Base-by-base conservation (phyloP, 108 stramenopile genomes). In the Bacterosira constricta region DNA sequence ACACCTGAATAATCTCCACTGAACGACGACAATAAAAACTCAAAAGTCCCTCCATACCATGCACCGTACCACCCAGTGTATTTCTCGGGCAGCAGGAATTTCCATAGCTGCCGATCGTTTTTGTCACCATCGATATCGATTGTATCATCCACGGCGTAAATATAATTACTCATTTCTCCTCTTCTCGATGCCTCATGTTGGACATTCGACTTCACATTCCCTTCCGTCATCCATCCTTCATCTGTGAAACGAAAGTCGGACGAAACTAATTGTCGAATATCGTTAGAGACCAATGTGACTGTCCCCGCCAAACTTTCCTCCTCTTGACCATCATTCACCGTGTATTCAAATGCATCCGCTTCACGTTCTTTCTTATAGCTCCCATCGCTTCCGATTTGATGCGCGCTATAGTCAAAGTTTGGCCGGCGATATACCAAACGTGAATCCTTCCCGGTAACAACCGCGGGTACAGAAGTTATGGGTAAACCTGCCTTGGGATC, bases 1-100 rank as follows among this genome's bases (percentile, higher is more conserved):
- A 38, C 35, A 4, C 53, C 60, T 1, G 81, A 64, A 56, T 81
- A 85, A 37, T 87, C 83, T 20, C 88, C 86, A n/a, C 81, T 75
- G 52, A 90, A 88, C 26, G 85, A 73, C 11, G 83, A 81, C 10
- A 90, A 39, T 15, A 81, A 71, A 45, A 90, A 88, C 29, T 81
- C 70, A 11, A 86, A 59, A 0, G 42, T 60, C 17, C 87, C 87
- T 13, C 65, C 82, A 80, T 88, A 90, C 17, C 80, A 70, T n/a
- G 71, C 63, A 23, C 83, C 87, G n/a, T 73, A 65, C 60, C 83
- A 80, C 13, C 86, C 86, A 18, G 41, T 54, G 36, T 72, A 88
- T 8, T 62, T 64, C 18, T 63, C 49, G 9, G 85, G 86, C 13
- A 87, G 79, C 15, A 46, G 29, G 66, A 90, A 90, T 45, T 79